Base-by-base conservation (phyloP, 2,329 filamentous ascomycete species). In the Alternaria alternata region DNA sequence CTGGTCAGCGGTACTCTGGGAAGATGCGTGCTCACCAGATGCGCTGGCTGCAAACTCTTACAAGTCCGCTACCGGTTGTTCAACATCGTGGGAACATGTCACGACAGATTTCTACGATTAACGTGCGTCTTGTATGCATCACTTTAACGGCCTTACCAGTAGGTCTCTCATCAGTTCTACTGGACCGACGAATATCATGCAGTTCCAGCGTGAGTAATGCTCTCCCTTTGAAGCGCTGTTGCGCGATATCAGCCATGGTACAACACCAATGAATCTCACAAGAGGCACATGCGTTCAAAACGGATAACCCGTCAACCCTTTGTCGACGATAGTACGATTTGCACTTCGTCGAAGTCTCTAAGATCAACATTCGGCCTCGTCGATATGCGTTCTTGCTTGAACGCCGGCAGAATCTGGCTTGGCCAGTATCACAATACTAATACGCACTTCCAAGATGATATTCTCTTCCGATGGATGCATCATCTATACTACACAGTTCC, bases 151-250 rank as follows among this genome's bases (percentile, higher is more conserved):
- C 14, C 28, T 22, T n/a, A 20, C 46, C 14, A 14, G 24, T 34
- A 9, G 0, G 14, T 34, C 2, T 24, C 16, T 26, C 16, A 30
- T 14, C 18, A 22, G 24, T 1, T 6, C 0, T 28, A 18, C 0
- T 3, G 7, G 7, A 24, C 22, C 0, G n/a, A 24, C 38, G 38
- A 18, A 5, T 7, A 11, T 9, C 18, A 7, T 7, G 1, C n/a
- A 18, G 1, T 36, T 24, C 30, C 34, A 18, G 28, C 30, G 20
- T 24, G 30, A 48, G 18, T 24, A 4, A n/a, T 3, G 3, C 18
- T 4, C 46, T 48, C 20, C n/a, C 46, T 18, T 24, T n/a, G 7
- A 6, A 36, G 46, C 28, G 22, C 46, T 18, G 32, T 5, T n/a
- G n/a, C n/a, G 36, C n/a, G 4, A 20, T 39, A 20, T 18, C 5